A percentile compares a stretch with the other conserved stretches of the same genome.
Conservation (phyloP, 148 eudicot species). For the Limonium bicolor region DNA sequence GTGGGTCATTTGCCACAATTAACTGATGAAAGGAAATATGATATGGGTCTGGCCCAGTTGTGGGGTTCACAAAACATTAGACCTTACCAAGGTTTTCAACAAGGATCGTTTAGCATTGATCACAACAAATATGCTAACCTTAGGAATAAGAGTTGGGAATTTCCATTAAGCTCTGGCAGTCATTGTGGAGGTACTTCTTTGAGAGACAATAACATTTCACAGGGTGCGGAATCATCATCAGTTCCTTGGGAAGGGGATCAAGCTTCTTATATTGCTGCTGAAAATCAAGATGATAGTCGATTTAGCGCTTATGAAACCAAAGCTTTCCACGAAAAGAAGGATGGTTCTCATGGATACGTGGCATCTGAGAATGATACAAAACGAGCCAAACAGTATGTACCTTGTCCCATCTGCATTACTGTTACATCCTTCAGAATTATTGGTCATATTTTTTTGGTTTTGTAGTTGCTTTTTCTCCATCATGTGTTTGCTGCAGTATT, state of each 20-base stretch:
- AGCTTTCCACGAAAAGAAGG: slow-evolving; percentile 41
- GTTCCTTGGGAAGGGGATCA: slow-evolving; percentile 29
- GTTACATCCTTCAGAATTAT: too few relatives aligned
- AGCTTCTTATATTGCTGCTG: slow-evolving; percentile 22
- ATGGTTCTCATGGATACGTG: slow-evolving; percentile 29
- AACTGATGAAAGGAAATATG: slow-evolving; percentile 31
- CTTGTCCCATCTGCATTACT: too few relatives aligned
- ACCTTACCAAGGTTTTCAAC: slow-evolving; percentile 25
- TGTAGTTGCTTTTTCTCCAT: too few relatives aligned
- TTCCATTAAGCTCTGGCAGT: slow-evolving; percentile 14
- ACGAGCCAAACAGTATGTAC: slow-evolving; percentile 75
- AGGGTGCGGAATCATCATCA: slow-evolving; percentile 23
- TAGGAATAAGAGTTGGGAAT: slow-evolving; percentile 38
- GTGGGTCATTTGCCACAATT: slow-evolving; percentile 30
- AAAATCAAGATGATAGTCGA: slow-evolving; percentile 37
- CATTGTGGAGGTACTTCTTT: slow-evolving; percentile 30
- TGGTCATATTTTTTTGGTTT: too few relatives aligned
- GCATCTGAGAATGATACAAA: slow-evolving; percentile 65
- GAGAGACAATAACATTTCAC: slow-evolving; percentile 27
- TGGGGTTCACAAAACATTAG: slow-evolving; percentile 38
- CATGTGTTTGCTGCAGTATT: too few relatives aligned
- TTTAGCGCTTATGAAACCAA: slow-evolving; percentile 40
- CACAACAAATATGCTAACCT: slow-evolving; percentile 22
- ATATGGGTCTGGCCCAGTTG: slow-evolving; percentile 27
- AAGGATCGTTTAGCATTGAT: slow-evolving; percentile 27